A percentile compares a stretch with the other conserved stretches of the same genome.
phyloP scores from a whole-genome alignment of 768 basidiomycete genomes.

The Serendipita sp. region DNA sequence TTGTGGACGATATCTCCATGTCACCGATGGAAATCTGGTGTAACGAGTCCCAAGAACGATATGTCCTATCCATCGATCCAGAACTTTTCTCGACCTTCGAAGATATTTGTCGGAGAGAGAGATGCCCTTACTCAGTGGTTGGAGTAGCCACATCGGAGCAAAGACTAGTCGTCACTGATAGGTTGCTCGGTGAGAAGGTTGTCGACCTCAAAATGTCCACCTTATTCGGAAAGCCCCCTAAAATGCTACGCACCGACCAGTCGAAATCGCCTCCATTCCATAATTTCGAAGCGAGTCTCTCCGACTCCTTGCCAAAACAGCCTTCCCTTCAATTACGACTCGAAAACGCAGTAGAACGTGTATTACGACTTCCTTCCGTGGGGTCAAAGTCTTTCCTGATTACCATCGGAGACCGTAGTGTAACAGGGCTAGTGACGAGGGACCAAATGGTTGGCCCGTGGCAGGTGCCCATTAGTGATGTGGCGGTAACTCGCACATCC shows the following conservation, averaged over 20 bases:
- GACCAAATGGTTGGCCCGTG: slow-evolving; percentile 99
- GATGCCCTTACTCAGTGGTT: slow-evolving; percentile 87
- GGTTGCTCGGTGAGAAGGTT: slow-evolving; percentile 59
- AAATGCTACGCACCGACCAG: slow-evolving; percentile 62
- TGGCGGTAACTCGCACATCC: slow-evolving; percentile 86
- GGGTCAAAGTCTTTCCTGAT: slow-evolving; percentile 95
- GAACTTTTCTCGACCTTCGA: slow-evolving; percentile 47
- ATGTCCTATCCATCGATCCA: slow-evolving; percentile 77
- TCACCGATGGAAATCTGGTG: slow-evolving; percentile 99
- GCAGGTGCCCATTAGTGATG: slow-evolving; percentile 96
- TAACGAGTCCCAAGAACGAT: slow-evolving; percentile 96
- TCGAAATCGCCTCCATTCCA: slow-evolving; percentile 27
- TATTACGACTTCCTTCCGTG: slow-evolving; percentile 82
- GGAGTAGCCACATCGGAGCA: slow-evolving; percentile 72
- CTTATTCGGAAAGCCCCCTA: slow-evolving; percentile 90
- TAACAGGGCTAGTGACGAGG: slow-evolving; percentile 85
- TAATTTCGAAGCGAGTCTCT: slow-evolving; percentile 58
- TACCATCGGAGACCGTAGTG: slow-evolving; percentile 89
- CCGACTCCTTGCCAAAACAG: slow-evolving; percentile 33
- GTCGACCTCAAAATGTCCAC: slow-evolving; percentile 88
- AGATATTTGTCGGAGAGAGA: slow-evolving; percentile 65
- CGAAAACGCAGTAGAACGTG: slow-evolving; percentile 51
- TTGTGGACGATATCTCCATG: slow-evolving; percentile 84
- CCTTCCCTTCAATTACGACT: slow-evolving; percentile 29
- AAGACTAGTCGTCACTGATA: slow-evolving; percentile 78